A percentile compares a stretch with the other conserved stretches of the same genome.
phyloP scores from a whole-genome alignment of 768 basidiomycete species.

The Termitomyces sp. region DNA sequence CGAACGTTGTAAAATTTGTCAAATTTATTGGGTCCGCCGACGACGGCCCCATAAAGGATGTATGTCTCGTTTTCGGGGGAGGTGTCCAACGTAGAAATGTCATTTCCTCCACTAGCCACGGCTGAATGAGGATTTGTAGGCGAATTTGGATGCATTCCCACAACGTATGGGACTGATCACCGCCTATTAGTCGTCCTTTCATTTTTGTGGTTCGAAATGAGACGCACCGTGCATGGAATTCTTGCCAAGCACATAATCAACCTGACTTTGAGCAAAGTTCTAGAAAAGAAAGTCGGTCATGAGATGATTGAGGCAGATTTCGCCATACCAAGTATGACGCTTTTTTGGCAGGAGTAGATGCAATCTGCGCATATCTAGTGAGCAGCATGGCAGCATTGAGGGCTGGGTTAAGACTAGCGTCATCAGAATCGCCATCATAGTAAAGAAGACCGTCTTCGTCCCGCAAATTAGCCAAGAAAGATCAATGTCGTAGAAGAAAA shows the following conservation, averaged over 20 bases:
- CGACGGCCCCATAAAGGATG: conserved; percentile 81
- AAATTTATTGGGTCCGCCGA: conserved; percentile 79
- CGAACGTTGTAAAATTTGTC: conserved; percentile 85
- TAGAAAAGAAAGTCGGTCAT: conserved; percentile 21
- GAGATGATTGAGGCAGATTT: conserved; percentile 8
- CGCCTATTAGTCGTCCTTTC: background rate
- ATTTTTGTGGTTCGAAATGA: background rate
- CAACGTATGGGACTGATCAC: conserved; percentile 69
- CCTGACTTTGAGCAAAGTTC: conserved; percentile 72
- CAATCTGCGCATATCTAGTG: conserved; percentile 70
- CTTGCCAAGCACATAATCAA: conserved; percentile 81
- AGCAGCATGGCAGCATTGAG: conserved; percentile 86
- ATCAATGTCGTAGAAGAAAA: background rate
- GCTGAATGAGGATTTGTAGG: conserved; percentile 90
- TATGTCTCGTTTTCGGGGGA: conserved; percentile 70
- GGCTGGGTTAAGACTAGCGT: conserved; percentile 80
- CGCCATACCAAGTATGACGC: conserved; percentile 52
- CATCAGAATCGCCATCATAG: conserved; percentile 80
- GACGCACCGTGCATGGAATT: conserved; percentile 85
- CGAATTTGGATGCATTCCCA: conserved; percentile 88
- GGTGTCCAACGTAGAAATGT: conserved; percentile 67
- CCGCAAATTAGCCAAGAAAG: background rate
- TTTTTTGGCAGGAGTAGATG: conserved; percentile 56
- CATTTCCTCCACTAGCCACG: conserved; percentile 78
- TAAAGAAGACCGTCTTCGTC: conserved; percentile 71